Base-by-base conservation (phyloP, 306 rosid genomes). In the Dalbergia cultrata region DNA sequence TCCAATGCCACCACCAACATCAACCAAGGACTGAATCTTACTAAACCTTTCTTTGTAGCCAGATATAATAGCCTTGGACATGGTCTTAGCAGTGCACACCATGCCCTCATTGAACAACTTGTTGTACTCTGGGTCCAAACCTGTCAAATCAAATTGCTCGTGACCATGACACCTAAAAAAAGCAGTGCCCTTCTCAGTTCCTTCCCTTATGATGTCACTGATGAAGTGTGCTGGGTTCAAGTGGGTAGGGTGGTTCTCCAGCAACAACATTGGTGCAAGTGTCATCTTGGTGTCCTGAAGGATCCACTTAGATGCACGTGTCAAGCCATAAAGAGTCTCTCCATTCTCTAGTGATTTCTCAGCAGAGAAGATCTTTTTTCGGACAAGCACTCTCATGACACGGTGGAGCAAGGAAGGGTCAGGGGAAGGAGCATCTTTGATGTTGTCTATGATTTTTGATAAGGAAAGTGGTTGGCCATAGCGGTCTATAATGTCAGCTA, bases 1-100 rank as follows among this genome's bases (percentile, higher is more conserved):
- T 39, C 89, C 89, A 63, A 83, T 76, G 2, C 89, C 87, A 53
- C 89, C 89, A 19, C 89, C 89, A 0, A 86, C 89, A 33, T 86
- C 87, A 41, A 86, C 89, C 79, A 86, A 72, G 0, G 87, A 80
- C 10, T 76, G 0, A 47, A 86, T 83, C 74, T 80, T 43, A 33
- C 47, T 86, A 54, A 86, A 86, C 3, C 87, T 87, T 44, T 86
- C 89, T 31, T 35, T 67, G 75, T 86, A 86, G 0, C 89, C 89
- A 0, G 22, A 26, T 4, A 80, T 76, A 0, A 86, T 87, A 43
- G 89, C 89, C 75, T 56, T 86, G 12, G 74, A 65, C 61, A 80
- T 71, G 13, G 73, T 6, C 75, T 85, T 76, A 0, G 89, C 83
- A 0, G 89, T 86, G 49, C 87, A 86, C 9, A 67, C 85, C 85